Evolutionary conservation across 331 rosid species (phyloP).

Genomic region (Pyrus hybrid): DNA sequence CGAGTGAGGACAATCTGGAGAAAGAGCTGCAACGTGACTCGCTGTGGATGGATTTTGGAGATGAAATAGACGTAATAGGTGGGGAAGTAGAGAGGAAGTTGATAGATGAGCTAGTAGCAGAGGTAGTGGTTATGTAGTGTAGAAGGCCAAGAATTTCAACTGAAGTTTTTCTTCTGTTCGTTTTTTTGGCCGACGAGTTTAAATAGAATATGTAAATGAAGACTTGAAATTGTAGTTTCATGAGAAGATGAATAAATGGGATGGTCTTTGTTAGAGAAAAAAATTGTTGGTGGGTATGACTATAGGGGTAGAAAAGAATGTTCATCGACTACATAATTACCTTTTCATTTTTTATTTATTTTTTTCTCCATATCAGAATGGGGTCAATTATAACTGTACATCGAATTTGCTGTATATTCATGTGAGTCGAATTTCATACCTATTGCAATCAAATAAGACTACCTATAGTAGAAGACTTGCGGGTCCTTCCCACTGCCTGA

Average conservation of each 20-base stretch:
- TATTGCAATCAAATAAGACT: too few relatives aligned
- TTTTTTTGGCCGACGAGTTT: slow-evolving; percentile 6
- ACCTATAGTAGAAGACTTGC: too few relatives aligned
- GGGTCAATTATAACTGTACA: neutral
- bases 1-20: slow-evolving; percentile 35
- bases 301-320: neutral
- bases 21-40: slow-evolving; percentile 41
- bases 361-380: too few relatives aligned
- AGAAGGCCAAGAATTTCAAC: slow-evolving; percentile 25
- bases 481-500: too few relatives aligned
- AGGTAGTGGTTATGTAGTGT: slow-evolving; percentile 30
- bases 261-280: neutral
- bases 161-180: slow-evolving; percentile 8
- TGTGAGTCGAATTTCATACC: neutral
- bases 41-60: slow-evolving; percentile 50
- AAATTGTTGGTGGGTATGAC: neutral
- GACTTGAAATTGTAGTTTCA: slow-evolving; percentile 37
- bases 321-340: neutral
- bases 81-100: slow-evolving; percentile 52
- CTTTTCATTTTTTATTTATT: neutral
- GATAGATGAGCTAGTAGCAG: slow-evolving; percentile 65
- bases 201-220: slow-evolving; percentile 38
- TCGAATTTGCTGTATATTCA: neutral
- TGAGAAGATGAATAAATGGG: slow-evolving; percentile 45
- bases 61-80: slow-evolving; percentile 59